Base-by-base conservation (phyloP, 768 basidiomycete species). In the Pulveroboletus sp. region DNA sequence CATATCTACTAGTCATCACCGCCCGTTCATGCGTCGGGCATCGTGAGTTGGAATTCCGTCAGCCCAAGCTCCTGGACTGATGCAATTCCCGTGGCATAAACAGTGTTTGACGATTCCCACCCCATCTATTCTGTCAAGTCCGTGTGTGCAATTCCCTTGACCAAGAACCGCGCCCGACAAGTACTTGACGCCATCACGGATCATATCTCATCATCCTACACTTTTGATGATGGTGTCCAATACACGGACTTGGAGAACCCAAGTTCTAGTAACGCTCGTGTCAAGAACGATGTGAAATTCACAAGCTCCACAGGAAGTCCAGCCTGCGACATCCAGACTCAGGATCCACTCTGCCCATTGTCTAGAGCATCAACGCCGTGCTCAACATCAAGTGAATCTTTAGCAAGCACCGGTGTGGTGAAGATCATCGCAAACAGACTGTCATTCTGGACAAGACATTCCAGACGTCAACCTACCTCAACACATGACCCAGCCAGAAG, bases 1-100 rank as follows among this genome's bases (percentile, higher is more conserved):
- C 90, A 9, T 84, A 90, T 71, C 68, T 93, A 16, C 69, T 93
- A 37, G 85, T 90, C 5, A 79, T 93, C 40, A 82, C 81, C 17
- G 74, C 80, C 2, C 78, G 79, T 49, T 70, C 70, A 38, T 76
- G 83, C 51, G 72, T 87, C 12, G 90, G 90, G 51, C 72, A 76
- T 54, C 63, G 90, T 88, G 63, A 69, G 87, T 74, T 13, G 25
- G 44, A 10, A 14, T 23, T 48, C 39, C 50, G 20, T 47, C 46
- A 17, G 11, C 32, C 35, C 19, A 55, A 33, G 31, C 27, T 29
- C 40, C 8, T 13, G 23, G 21, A 36, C 51, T 60, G n/a, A n/a
- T n/a, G n/a, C n/a, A n/a, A n/a, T n/a, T n/a, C n/a, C n/a, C 40
- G 57, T 23, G 13, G 3, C n/a, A n/a, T 17, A 11, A 40, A 40